Evolutionary conservation across 352 stramenopile species (phyloP).

Genomic region (Phytophthora sp.): DNA sequence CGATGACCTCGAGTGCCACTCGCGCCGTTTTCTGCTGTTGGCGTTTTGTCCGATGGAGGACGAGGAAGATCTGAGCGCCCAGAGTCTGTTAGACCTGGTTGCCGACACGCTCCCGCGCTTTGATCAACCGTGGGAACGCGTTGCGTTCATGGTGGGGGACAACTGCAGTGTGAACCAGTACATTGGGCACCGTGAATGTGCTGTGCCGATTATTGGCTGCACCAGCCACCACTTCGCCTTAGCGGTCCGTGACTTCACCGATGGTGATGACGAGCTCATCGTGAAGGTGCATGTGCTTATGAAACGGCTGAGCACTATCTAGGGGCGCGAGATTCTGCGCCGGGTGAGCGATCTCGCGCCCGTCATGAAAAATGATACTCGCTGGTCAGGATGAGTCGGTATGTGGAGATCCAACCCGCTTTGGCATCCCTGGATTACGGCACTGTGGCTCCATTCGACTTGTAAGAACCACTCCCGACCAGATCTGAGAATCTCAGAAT

Average conservation of each 20-base stretch:
- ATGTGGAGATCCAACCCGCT: neutral
- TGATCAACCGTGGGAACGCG: neutral
- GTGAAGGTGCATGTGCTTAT: neutral
- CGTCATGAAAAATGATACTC: neutral
- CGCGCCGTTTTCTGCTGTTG: neutral
- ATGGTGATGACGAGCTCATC: neutral
- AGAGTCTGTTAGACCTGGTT: neutral
- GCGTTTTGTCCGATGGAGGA: neutral
- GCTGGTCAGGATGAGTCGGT: neutral
- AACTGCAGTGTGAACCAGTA: neutral
- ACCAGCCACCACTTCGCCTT: neutral
- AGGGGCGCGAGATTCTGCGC: neutral
- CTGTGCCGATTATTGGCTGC: neutral
- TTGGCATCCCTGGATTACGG: neutral
- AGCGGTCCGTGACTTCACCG: neutral
- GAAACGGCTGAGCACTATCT: neutral
- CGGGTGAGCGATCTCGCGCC: neutral
- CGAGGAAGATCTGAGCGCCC: neutral
- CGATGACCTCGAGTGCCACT: neutral
- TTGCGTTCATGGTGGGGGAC: neutral
- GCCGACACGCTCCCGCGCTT: neutral
- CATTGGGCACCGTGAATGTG: neutral
- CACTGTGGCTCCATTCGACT: neutral
- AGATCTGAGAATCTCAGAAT: neutral
- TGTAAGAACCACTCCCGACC: neutral